Base-by-base conservation (phyloP, 2,329 filamentous ascomycete genomes). In the Pseudogymnoascus sp. region DNA sequence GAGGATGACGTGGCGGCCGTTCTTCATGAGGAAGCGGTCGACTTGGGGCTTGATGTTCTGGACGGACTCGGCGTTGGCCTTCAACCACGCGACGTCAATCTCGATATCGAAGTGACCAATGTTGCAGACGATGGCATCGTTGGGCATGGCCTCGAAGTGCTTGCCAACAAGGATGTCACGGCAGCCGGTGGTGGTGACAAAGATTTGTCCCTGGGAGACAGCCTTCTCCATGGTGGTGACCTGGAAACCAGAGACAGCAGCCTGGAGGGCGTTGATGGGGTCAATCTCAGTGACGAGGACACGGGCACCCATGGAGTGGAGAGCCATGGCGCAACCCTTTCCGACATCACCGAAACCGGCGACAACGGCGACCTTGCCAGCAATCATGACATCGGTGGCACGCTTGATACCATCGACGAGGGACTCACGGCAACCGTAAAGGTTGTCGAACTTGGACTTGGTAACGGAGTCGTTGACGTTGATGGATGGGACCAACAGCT, bases 361-460 rank as follows among this genome's bases (percentile, higher is more conserved):
- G 70, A 99, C 94, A 69, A 97, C 92, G 68, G 90, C 91, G 73
- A 97, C 86, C 89, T 99, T 97, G 78, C 94, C 94, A 74, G 94
- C 94, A 83, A 97, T 93, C 94, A 99, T 99, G 79, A 97, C 94
- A 82, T 99, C 93, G 78, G 94, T 99, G 72, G 94, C 93, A 82
- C 93, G 93, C 90, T 97, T 99, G 87, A 99, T 97, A 77, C 94
- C 94, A 78, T 99, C 94, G 73, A 99, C 87, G 72, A 99, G 89
- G 67, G 93, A 97, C 83, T 97, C 94, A 76, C 91, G 88, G 91
- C 94, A 97, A 75, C 94, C 93, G 86, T 97, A 99, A 68, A 97
- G 82, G 88, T 99, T 99, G 86, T 97, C 94, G 77, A 99, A 99
- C 86, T 99, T 99, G 81, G 91, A 96, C 88, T 97, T 99, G 79